Base-by-base conservation (phyloP, 139 green algal genomes). In the Nannochloris sp. region DNA sequence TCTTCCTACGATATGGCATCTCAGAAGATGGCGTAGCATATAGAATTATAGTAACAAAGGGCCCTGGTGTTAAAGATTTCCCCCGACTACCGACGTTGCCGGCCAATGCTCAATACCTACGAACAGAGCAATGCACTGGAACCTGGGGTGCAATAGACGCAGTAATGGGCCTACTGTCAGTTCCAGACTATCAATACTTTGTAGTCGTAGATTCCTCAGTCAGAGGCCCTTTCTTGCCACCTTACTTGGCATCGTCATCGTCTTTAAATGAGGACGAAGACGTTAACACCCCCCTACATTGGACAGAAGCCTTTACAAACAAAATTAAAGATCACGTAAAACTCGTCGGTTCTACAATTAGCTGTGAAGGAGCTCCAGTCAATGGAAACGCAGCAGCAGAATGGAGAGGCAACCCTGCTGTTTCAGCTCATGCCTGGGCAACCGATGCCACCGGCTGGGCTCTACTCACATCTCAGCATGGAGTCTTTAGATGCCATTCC, bases 201-300 rank as follows among this genome's bases (percentile, higher is more conserved):
- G 47, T 85, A 15, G 71, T 79, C 32, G 47, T 85, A 3, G 60
- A 77, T 19, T 74, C 61, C 5, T 59, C 48, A 3, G 76, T 68
- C 0, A 25, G 76, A 32, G 78, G 78, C 3, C 78, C 78, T 3
- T 85, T 77, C 64, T 36, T 85, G 38, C 78, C 78, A 9, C 31
- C 59, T 1, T 85, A 85, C 35, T 63, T 63, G 8, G 9, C 58
- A 19, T 37, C 10, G 5, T n/a, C n/a, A 9, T 24, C 15, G 2
- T 4, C 35, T 3, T 51, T 33, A 9, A 10, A 10, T 12, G 35
- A 9, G 35, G n/a, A n/a, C n/a, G n/a, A n/a, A n/a, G n/a, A n/a
- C n/a, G 7, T 14, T 23, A 27, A 35, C 19, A 57, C 65, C 44
- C n/a, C 33, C 24, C 35, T 78, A 44, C 69, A 79, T 48, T 83